Conservation (phyloP, 208 protist species). For the Acanthamoeba rhysodes region DNA sequence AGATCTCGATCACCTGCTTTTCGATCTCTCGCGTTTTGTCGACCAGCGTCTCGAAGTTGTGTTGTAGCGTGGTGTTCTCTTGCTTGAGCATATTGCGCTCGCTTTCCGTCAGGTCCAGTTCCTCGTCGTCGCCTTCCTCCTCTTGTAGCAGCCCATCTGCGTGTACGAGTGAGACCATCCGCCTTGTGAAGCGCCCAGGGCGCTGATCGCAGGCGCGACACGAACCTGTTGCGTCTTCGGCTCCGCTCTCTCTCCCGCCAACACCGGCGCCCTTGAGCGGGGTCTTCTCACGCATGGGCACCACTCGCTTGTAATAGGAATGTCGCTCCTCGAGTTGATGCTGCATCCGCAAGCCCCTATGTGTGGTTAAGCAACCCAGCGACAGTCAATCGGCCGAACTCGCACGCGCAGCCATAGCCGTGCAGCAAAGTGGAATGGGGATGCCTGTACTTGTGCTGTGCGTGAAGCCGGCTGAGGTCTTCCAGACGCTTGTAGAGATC, state of each 20-base stretch:
- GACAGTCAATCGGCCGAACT: too few relatives aligned
- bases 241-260: neutral
- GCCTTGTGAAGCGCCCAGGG: too few relatives aligned
- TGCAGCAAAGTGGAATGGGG: neutral
- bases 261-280: neutral
- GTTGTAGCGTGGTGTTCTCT: constrained; percentile 44
- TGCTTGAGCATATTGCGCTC: constrained; percentile 39
- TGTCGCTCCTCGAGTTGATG: constrained; percentile 32
- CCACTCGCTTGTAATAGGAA: neutral
- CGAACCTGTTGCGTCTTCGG: neutral
- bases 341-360: constrained; percentile 30
- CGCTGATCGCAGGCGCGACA: too few relatives aligned
- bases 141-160: neutral
- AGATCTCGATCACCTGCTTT: constrained; percentile 60
- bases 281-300: neutral
- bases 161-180: too few relatives aligned
- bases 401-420: too few relatives aligned
- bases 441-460: constrained; percentile 17
- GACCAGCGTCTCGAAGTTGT: constrained; percentile 18
- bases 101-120: neutral
- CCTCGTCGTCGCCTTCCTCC: constrained; percentile 3
- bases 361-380: neutral
- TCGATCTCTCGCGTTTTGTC: constrained; percentile 54
- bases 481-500: constrained; percentile 38
- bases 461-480: constrained; percentile 11